Percentiles rank a stretch among this genome's conserved stretches.
These are phyloP conservation scores for Fraxinus platypoda DNA, from an alignment of 305 asterid species.

Conservation along the genomic window DNA sequence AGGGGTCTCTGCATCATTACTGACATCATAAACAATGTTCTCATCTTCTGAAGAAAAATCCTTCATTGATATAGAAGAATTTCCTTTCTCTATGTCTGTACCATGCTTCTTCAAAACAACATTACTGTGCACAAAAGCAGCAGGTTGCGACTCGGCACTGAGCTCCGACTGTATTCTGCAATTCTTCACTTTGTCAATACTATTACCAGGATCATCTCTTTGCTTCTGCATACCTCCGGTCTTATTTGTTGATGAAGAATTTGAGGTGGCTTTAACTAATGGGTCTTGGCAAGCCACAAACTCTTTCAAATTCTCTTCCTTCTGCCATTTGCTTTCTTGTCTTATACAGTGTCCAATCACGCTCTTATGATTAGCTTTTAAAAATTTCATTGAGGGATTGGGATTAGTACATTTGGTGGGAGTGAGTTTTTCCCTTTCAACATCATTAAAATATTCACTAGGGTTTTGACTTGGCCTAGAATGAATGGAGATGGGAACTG, in stretches of 20 bases:
- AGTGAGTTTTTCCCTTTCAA: conserved; percentile 25
- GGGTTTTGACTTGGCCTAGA: conserved; percentile 22
- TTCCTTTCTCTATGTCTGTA: conserved; percentile 21
- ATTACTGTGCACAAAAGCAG: conserved; percentile 10
- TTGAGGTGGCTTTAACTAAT: conserved; percentile 19
- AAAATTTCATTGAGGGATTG: conserved; percentile 19
- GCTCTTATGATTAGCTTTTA: conserved; percentile 15
- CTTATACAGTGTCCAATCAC: conserved; percentile 11
- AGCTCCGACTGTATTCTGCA: conserved; percentile 1
- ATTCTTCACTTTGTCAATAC: conserved; percentile 11
- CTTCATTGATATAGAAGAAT: conserved; percentile 30
- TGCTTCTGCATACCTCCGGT: conserved; percentile 1
- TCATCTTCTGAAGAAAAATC: conserved; percentile 33
- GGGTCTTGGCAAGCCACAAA: conserved; percentile 13
- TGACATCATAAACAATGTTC: conserved; percentile 9
- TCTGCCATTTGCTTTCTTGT: conserved; percentile 23
- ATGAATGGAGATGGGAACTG: conserved; percentile 47
- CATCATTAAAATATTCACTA: conserved; percentile 22
- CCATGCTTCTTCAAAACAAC: conserved; percentile 21
- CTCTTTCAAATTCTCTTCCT: conserved; percentile 25
- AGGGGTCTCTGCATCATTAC: conserved; percentile 34
- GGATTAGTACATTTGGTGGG: conserved; percentile 25
- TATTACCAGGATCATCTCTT: conserved; percentile 8
- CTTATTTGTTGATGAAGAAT: conserved; percentile 20
- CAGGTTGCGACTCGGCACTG: conserved; percentile 23